Evolutionary conservation across 1,284 basidiomycete genomes (phyloP).

Genomic region (Cryptococcus neoformans): DNA sequence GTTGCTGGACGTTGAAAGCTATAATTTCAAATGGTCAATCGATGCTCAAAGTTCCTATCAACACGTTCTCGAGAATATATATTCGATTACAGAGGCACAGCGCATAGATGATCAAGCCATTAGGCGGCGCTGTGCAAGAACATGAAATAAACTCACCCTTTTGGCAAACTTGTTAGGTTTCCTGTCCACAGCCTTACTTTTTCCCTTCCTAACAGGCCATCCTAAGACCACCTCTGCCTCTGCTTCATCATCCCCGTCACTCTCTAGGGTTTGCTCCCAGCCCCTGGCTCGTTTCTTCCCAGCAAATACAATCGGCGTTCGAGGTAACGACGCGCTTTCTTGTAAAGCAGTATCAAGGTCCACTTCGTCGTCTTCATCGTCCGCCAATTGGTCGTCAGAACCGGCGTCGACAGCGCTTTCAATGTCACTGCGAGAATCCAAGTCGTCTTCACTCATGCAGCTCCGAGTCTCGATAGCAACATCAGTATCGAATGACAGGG

Average conservation of each 20-base stretch:
- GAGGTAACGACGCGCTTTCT: too few species aligned
- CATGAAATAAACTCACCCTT: conserved; percentile 4
- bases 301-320: too few species aligned
- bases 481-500: background rate
- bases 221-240: conserved; percentile 10
- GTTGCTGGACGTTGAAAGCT: background rate
- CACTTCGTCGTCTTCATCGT: conserved; percentile 10
- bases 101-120: background rate
- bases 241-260: conserved; percentile 14
- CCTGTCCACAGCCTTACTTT: conserved; percentile 3
- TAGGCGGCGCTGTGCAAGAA: too few species aligned
- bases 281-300: too few species aligned
- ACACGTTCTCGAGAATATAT: too few species aligned
- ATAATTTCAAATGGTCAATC: background rate
- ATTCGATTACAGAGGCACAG: background rate
- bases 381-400: background rate
- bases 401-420: background rate
- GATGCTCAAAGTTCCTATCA: too few species aligned
- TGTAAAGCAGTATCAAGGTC: background rate
- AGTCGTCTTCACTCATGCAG: too few species aligned
- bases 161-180: background rate
- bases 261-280: background rate
- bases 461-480: background rate
- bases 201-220: background rate
- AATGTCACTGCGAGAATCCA: conserved; percentile 6